Evolutionary conservation across 2,329 filamentous ascomycete species (phyloP), one percentile per base, ranked within the genome.

Genomic region (Paecilomyces variotii): DNA sequence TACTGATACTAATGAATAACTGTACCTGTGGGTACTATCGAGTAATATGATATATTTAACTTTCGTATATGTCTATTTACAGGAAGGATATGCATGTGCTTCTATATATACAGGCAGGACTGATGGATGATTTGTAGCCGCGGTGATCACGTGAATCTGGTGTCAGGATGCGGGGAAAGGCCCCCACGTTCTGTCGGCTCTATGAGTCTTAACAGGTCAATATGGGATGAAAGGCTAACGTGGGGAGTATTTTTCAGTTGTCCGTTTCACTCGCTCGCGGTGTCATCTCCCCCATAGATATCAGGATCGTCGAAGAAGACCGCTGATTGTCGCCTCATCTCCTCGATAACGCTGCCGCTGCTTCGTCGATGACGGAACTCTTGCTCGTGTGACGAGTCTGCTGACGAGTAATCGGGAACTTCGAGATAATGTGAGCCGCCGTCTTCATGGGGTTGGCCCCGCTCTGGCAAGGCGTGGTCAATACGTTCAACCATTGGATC

Each of bases 271-370:
- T 54, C 60, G 51, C 55, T 59, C 59, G 45, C 60, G 59, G 26
- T 56, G 26, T 68, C 63, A 14, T 71, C 69, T 28, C 71, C 67
- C 5, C 64, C 65, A 56, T 71, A 72, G 11, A 72, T 61, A 60
- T 75, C 73, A 4, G 61, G 58, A 64, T 78, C 76, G 53, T 78
- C 74, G 64, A 78, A 79, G 59, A 79, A 77, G 5, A 79, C 77
- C 25, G 77, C 74, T 24, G 75, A 76, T 62, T 79, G 77, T 51
- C 77, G 71, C 39, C 72, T 68, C 61, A 79, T 69, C 61, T 79
- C 77, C 61, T 78, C 72, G 50, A 79, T 62, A 24, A 79, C 64
- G 34, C 64, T 72, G 55, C 67, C 66, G 51, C 69, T 73, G 39
- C 59, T 27, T 10, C 9, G 28, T 12, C 68, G 65, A 34, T 64